Conservation (phyloP, 208 protist genomes). For the Leishmania braziliensis region DNA sequence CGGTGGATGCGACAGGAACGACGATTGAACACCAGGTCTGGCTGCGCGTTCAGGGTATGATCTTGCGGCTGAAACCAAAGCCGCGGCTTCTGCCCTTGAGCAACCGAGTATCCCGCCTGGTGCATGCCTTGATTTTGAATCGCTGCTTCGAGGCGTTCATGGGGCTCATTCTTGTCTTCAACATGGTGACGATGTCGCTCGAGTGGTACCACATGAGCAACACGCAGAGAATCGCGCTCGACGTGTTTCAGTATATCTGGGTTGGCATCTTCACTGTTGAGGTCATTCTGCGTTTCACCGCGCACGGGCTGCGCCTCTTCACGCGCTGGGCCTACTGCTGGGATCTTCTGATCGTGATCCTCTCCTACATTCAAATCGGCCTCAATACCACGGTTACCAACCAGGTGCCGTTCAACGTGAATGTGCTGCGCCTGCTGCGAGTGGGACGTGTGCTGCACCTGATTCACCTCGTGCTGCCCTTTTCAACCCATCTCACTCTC, state of each 20-base stretch:
- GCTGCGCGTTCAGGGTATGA: slow-evolving; percentile 79
- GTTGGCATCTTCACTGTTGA: slow-evolving; percentile 88
- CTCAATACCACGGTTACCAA: slow-evolving; percentile 60
- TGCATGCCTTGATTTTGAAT: slow-evolving; percentile 64
- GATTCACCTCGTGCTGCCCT: slow-evolving; percentile 49
- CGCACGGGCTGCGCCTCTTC: slow-evolving; percentile 83
- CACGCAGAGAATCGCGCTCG: slow-evolving; percentile 49
- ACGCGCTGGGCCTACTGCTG: slow-evolving; percentile 81
- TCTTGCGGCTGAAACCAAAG: slow-evolving; percentile 63
- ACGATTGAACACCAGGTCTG: slow-evolving; percentile 82
- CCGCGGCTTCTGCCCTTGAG: slow-evolving; percentile 60
- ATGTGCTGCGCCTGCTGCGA: slow-evolving; percentile 86
- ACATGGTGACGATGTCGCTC: slow-evolving; percentile 88
- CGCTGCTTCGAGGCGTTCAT: slow-evolving; percentile 73
- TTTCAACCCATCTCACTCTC: slow-evolving; percentile 59
- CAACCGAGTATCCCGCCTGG: slow-evolving; percentile 47
- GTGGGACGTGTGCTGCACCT: slow-evolving; percentile 74
- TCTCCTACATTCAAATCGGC: slow-evolving; percentile 85
- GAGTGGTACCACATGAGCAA: slow-evolving; percentile 79
- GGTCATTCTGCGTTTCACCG: slow-evolving; percentile 71
- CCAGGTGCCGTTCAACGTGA: slow-evolving; percentile 86
- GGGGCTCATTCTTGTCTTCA: slow-evolving; percentile 65
- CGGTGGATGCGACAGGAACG: slow-evolving; percentile 60
- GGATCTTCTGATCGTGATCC: slow-evolving; percentile 73
- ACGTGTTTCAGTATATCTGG: slow-evolving; percentile 85